Evolutionary conservation across 768 basidiomycete species (phyloP).

Genomic region (Termitomyces sp.): DNA sequence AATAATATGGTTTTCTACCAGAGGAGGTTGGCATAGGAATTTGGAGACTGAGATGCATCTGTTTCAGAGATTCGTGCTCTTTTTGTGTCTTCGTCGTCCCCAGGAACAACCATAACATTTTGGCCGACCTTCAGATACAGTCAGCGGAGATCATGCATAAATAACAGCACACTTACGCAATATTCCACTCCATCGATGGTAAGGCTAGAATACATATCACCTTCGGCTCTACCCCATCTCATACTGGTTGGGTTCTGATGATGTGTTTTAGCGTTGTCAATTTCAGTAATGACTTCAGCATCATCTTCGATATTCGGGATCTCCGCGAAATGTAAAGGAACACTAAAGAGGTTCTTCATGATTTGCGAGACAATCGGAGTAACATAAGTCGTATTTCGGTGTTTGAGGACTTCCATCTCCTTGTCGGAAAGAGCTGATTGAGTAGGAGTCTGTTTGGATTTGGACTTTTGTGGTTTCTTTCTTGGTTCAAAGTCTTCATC

Average conservation of each 20-base stretch:
- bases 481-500: constrained; percentile 6
- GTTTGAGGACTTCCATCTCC: constrained; percentile 22
- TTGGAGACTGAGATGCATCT: constrained; percentile 40
- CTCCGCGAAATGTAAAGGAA: constrained; percentile 35
- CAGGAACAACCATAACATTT: constrained; percentile 56
- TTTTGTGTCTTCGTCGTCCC: constrained; percentile 36
- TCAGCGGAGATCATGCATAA: not conserved
- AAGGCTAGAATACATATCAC: constrained; percentile 38
- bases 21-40: constrained; percentile 48
- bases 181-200: constrained; percentile 55
- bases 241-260: constrained; percentile 28
- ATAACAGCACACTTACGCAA: constrained; percentile 28
- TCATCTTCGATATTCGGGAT: constrained; percentile 23
- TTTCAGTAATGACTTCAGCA: constrained; percentile 19
- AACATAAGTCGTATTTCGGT: constrained; percentile 29
- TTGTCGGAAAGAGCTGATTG: constrained; percentile 5
- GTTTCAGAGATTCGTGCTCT: constrained; percentile 35
- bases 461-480: constrained; percentile 4
- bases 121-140: constrained; percentile 47
- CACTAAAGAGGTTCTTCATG: constrained; percentile 39
- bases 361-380: constrained; percentile 44
- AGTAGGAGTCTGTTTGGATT: constrained; percentile 16
- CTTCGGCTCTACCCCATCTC: constrained; percentile 22
- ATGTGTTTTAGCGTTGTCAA: constrained; percentile 22
- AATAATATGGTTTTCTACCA: constrained; percentile 45